Evolutionary conservation across 2,329 filamentous ascomycete genomes (phyloP).

Genomic region (Chrysoporthe deuterocubensis): DNA sequence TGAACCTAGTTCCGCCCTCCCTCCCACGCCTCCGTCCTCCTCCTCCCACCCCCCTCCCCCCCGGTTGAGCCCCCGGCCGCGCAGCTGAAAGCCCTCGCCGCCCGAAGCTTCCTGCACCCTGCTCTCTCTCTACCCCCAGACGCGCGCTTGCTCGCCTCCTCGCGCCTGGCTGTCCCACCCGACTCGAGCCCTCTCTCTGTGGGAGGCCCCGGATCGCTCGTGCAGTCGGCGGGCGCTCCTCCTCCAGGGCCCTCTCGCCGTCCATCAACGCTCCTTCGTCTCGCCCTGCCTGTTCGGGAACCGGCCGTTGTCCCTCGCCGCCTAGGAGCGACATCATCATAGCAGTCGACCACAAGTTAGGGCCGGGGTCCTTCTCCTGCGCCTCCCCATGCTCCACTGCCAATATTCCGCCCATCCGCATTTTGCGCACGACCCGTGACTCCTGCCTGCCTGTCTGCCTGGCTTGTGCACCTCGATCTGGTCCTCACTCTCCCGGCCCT

Average conservation of each 20-base stretch:
- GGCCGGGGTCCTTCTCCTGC: slow-evolving; percentile 14
- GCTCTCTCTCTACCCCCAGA: slow-evolving; percentile 32
- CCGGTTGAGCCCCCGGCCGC: background rate
- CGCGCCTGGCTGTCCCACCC: slow-evolving; percentile 28
- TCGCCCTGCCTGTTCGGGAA: slow-evolving; percentile 1
- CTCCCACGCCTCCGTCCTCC: background rate
- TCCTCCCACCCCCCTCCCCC: slow-evolving; percentile 10
- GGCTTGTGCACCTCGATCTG: slow-evolving; percentile 19
- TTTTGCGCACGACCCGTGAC: slow-evolving; percentile 14
- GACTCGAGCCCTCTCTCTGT: slow-evolving; percentile 2
- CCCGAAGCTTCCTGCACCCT: background rate
- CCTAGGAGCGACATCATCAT: background rate
- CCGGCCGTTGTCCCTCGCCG: background rate
- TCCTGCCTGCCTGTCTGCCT: slow-evolving; percentile 20
- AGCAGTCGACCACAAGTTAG: slow-evolving; percentile 15
- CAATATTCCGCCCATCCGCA: slow-evolving; percentile 17
- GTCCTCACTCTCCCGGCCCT: slow-evolving; percentile 17
- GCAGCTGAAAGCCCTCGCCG: slow-evolving; percentile 3
- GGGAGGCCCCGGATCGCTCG: slow-evolving; percentile 1
- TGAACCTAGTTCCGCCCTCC: background rate
- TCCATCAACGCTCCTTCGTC: background rate
- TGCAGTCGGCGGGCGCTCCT: slow-evolving; percentile 10
- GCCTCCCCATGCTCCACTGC: slow-evolving; percentile 19
- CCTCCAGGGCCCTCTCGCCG: background rate
- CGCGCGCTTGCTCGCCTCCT: slow-evolving; percentile 42